Base-by-base conservation (phyloP, 2,329 filamentous ascomycete species). In the Aspergillus melleus region DNA sequence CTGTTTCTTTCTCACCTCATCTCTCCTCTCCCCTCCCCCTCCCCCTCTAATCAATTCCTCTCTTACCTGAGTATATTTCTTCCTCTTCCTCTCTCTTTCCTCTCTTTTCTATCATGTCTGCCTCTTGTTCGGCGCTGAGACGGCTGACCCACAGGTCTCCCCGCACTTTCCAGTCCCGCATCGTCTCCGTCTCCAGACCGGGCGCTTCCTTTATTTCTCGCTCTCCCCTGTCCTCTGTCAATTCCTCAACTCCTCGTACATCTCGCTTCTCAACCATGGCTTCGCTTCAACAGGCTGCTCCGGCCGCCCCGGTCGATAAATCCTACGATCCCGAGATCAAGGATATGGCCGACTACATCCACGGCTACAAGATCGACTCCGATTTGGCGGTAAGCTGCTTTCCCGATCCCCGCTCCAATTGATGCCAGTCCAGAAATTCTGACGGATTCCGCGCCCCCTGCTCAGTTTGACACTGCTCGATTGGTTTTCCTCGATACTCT, bases 401-500 rank as follows among this genome's bases (percentile, higher is more conserved):
- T 59, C 50, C 5, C 52, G 44, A 11, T 8, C 39, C 54, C 26
- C 46, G 19, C 53, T 36, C 56, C 32, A 54, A 54, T 54, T 54
- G 10, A 30, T 20, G 16, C 4, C 1, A 44, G 22, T 52, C 14
- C 19, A 29, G 49, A 4, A 32, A 52, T 32, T 22, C 52, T 54
- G 16, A 11, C 8, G 12, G 19, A 16, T 51, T 44, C 46, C 52
- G 16, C 49, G 12, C 39, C 51, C 47, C 49, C 42, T 52, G 14
- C 9, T 24, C 63, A 78, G 76, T 96, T 90, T 76, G 95, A 99
- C 79, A 99, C 95, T 52, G 95, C 95, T 64, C 90, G 95, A 80
- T 94, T 92, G 83, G 93, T 98, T 68, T 92, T 99, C 79, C 87
- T 98, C 74, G 95, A 99, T 79, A 98, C 95, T 58, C 86, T 99